phyloP scores from a whole-genome alignment of 2,329 filamentous ascomycete genomes.

The Curvularia verruculosa region DNA sequence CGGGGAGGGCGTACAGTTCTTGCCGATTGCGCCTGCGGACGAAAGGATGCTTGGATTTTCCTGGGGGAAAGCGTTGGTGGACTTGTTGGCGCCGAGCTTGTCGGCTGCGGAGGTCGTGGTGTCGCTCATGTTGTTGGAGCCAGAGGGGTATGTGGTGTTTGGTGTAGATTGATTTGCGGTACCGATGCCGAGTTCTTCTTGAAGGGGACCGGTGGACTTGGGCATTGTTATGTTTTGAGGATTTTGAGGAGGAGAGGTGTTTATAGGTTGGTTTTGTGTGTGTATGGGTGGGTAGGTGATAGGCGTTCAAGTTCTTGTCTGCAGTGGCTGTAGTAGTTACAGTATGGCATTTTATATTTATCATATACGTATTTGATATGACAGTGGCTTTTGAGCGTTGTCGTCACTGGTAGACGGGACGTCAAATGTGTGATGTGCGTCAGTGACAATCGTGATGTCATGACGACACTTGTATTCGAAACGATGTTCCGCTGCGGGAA shows the following conservation, averaged over 20 bases:
- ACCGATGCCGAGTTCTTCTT: slow-evolving; percentile 26
- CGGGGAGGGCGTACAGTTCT: slow-evolving; percentile 50
- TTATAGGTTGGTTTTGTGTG: background rate
- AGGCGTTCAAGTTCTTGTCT: background rate
- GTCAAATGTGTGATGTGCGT: slow-evolving; percentile 1
- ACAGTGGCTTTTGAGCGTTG: slow-evolving; percentile 10
- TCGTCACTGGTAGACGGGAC: background rate
- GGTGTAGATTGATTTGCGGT: slow-evolving; percentile 17
- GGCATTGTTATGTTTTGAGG: slow-evolving; percentile 19
- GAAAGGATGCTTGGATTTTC: slow-evolving; percentile 53
- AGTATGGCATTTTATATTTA: background rate
- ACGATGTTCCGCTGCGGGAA: slow-evolving; percentile 1
- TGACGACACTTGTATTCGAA: slow-evolving; percentile 14
- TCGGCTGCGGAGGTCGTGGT: slow-evolving; percentile 32
- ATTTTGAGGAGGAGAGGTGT: background rate
- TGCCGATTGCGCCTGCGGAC: slow-evolving; percentile 59
- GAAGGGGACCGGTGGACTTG: slow-evolving; percentile 33
- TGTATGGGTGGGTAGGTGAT: background rate
- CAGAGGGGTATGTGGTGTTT: slow-evolving; percentile 9
- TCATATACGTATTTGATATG: slow-evolving; percentile 7
- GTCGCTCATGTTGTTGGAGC: slow-evolving; percentile 25
- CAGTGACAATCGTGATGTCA: slow-evolving; percentile 24
- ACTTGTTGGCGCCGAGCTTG: slow-evolving; percentile 38
- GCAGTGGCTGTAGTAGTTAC: background rate
- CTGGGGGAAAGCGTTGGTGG: slow-evolving; percentile 39